Evolutionary conservation across 2,329 filamentous ascomycete genomes (phyloP).

Genomic region (Colletotrichum simmondsii): DNA sequence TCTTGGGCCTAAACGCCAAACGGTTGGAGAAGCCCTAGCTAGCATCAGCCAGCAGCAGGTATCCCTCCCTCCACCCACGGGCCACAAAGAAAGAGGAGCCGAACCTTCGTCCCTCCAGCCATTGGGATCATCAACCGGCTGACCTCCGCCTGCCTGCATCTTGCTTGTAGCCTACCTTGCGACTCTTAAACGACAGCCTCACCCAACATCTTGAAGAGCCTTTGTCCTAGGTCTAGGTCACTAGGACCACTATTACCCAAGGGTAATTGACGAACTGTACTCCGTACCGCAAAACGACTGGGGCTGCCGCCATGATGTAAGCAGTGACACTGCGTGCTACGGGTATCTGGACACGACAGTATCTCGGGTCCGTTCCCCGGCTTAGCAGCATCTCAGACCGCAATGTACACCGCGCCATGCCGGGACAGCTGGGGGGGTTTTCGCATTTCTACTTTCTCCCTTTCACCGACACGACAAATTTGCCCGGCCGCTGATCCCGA

Average conservation of each 20-base stretch:
- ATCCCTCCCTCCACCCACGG: neutral
- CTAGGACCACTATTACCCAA: constrained; percentile 17
- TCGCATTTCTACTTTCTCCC: constrained; percentile 1
- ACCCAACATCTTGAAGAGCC: neutral
- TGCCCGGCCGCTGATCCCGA: constrained; percentile 28
- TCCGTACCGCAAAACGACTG: neutral
- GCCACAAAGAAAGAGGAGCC: neutral
- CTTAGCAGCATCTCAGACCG: constrained; percentile 22
- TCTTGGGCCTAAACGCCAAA: constrained; percentile 3
- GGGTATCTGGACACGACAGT: neutral
- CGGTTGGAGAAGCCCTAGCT: constrained; percentile 15
- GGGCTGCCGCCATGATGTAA: constrained; percentile 29
- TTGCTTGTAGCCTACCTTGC: constrained; percentile 1
- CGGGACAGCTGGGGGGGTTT: neutral
- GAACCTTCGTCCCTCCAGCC: neutral
- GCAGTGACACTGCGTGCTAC: constrained; percentile 13
- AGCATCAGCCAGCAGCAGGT: neutral
- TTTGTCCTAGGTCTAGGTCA: neutral
- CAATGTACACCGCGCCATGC: constrained; percentile 3
- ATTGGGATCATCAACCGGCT: constrained; percentile 9
- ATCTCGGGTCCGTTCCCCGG: constrained; percentile 16
- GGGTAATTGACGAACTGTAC: neutral
- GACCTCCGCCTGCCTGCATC: constrained; percentile 15
- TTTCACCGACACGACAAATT: constrained; percentile 17
- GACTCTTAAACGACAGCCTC: neutral